Percentiles rank a stretch among this genome's conserved stretches.
Conservation (phyloP, 129 eudicot species). For the Solidago caesia region DNA sequence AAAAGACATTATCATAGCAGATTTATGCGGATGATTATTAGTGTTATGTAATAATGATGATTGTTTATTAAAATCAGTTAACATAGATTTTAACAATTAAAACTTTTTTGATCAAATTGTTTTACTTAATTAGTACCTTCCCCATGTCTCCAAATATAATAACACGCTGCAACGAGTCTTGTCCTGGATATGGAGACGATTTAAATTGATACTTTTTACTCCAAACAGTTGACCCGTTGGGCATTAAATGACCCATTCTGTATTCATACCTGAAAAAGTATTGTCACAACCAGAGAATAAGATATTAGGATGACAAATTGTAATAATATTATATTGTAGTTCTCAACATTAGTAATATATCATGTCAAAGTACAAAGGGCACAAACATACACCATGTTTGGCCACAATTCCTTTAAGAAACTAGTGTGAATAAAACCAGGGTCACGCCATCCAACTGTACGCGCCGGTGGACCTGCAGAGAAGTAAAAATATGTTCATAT, state of each 20-base stretch:
- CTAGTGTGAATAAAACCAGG: constrained; percentile 50
- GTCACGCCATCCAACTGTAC: constrained; percentile 55
- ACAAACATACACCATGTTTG: constrained; percentile 32
- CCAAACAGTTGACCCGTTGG: constrained; percentile 43
- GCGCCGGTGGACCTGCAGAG: constrained; percentile 42
- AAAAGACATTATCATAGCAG: constrained; percentile 13
- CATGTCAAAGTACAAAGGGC: background rate
- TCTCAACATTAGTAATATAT: background rate
- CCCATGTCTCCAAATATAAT: constrained; percentile 72
- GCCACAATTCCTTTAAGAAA: constrained; percentile 51
- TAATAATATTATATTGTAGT: background rate
- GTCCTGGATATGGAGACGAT: constrained; percentile 68
- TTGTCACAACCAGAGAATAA: background rate
- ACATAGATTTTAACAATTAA: background rate
- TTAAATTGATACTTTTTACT: constrained; percentile 44
- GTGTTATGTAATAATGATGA: background rate
- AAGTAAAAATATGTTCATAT: background rate
- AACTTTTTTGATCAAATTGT: background rate
- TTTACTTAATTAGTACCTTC: constrained; percentile 32
- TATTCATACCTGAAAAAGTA: constrained; percentile 47
- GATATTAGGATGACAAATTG: background rate
- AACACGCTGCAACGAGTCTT: constrained; percentile 51
- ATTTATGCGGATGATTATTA: background rate
- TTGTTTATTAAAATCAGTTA: background rate
- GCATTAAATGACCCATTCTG: constrained; percentile 50